Conservation (phyloP, 2,329 filamentous ascomycete genomes). For the Verticillium klebahnii region DNA sequence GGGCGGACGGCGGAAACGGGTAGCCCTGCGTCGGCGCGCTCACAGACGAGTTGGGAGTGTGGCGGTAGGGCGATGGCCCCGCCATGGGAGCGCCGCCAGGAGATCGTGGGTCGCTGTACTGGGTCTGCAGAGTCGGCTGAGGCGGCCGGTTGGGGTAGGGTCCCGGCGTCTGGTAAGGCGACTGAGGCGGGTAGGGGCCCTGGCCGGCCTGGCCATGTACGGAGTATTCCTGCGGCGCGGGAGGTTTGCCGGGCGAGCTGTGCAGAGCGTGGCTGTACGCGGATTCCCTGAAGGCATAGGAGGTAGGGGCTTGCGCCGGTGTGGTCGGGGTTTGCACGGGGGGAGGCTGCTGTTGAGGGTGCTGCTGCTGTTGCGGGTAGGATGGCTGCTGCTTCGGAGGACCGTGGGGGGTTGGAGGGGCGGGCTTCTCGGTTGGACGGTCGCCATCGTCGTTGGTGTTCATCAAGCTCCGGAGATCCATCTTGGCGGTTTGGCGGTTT, state of each 20-base stretch:
- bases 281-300: slow-evolving; percentile 47
- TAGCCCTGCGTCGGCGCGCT: slow-evolving; percentile 38
- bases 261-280: slow-evolving; percentile 26
- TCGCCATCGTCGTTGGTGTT: slow-evolving; percentile 47
- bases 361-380: slow-evolving; percentile 21
- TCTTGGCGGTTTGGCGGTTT: slow-evolving; percentile 14
- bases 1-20: slow-evolving; percentile 41
- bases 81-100: slow-evolving; percentile 40
- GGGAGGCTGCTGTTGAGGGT: slow-evolving; percentile 17
- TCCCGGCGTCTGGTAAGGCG: slow-evolving; percentile 32
- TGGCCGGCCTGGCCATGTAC: slow-evolving; percentile 2
- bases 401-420: slow-evolving; percentile 1
- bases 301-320: slow-evolving; percentile 33
- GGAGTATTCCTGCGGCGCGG: slow-evolving; percentile 38
- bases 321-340: slow-evolving; percentile 15
- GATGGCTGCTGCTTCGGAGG: slow-evolving; percentile 19
- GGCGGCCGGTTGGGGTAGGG: slow-evolving; percentile 39
- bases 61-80: slow-evolving; percentile 44
- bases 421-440: slow-evolving; percentile 12
- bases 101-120: slow-evolving; percentile 45
- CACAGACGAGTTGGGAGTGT: slow-evolving; percentile 41
- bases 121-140: slow-evolving; percentile 42
- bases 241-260: slow-evolving; percentile 41
- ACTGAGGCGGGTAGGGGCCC: slow-evolving; percentile 29
- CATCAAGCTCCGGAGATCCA: slow-evolving; percentile 52